phyloP scores from a whole-genome alignment of 2,329 filamentous ascomycete species.

The Clathrospora elynae region DNA sequence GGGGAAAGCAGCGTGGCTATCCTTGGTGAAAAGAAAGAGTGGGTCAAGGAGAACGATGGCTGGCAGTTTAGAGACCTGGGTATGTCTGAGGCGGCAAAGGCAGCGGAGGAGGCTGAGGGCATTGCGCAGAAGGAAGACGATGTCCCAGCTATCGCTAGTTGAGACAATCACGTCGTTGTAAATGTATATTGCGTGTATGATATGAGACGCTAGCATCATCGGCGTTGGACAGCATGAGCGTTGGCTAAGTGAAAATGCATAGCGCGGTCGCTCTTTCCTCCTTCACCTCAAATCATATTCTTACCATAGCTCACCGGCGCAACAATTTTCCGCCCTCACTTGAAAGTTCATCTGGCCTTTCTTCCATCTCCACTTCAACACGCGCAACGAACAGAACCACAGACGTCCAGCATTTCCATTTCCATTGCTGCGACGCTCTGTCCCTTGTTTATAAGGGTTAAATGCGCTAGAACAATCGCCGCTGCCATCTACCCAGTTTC shows the following conservation, averaged over 20 bases:
- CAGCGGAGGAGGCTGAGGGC: constrained; percentile 28
- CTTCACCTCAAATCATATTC: constrained; percentile 4
- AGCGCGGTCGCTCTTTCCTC: constrained; percentile 11
- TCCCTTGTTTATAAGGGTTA: constrained; percentile 4
- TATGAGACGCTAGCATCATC: constrained; percentile 21
- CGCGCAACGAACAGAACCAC: constrained; percentile 40
- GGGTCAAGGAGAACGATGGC: constrained; percentile 64
- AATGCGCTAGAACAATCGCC: constrained; percentile 34
- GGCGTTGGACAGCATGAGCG: constrained; percentile 9
- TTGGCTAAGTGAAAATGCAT: constrained; percentile 24
- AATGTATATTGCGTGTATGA: constrained; percentile 24
- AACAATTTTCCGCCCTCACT: constrained; percentile 1
- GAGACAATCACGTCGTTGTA: not conserved
- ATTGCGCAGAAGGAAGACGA: constrained; percentile 25
- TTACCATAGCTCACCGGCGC: not conserved
- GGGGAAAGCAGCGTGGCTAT: constrained; percentile 71
- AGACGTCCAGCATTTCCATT: constrained; percentile 26
- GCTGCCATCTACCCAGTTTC: constrained; percentile 16
- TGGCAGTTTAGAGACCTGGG: constrained; percentile 80
- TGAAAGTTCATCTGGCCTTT: not conserved
- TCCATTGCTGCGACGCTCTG: constrained; percentile 34
- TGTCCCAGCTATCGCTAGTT: constrained; percentile 17
- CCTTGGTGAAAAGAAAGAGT: constrained; percentile 81
- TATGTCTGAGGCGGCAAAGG: constrained; percentile 51
- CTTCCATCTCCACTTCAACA: constrained; percentile 6